phyloP scores from a whole-genome alignment of 441 rosid genomes.

The Euphorbia schlechtendalii region DNA sequence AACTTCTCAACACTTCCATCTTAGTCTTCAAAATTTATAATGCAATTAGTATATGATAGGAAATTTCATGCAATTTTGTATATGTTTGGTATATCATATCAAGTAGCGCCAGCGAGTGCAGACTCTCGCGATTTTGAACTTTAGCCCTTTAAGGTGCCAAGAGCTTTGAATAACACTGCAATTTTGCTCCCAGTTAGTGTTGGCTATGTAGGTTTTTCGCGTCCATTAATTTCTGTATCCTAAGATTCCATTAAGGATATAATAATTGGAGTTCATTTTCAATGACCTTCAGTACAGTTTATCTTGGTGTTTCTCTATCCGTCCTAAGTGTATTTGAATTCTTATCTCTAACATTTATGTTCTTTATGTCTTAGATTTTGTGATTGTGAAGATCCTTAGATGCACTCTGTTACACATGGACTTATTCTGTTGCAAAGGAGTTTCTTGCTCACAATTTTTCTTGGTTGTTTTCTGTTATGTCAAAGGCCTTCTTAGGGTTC shows the following conservation, averaged over 20 bases:
- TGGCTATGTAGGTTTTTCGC: not conserved
- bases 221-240: not conserved
- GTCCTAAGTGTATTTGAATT: not conserved
- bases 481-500: conserved; percentile 70
- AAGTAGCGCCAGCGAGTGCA: no score
- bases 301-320: not conserved
- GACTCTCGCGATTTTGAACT: no score
- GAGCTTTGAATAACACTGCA: no score
- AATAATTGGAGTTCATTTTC: not conserved
- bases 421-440: conserved; percentile 10
- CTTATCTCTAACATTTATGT: not conserved
- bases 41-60: no score
- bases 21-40: no score
- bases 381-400: not conserved
- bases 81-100: no score
- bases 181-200: not conserved
- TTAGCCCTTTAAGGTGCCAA: no score
- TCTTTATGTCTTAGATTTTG: conserved; percentile 1
- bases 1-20: no score
- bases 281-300: not conserved
- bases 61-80: no score
- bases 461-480: conserved; percentile 21
- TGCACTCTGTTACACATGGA: not conserved
- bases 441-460: conserved; percentile 14
- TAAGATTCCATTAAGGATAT: not conserved